Base-by-base conservation (phyloP, 345 rosid species). In the Psidium guajava region DNA sequence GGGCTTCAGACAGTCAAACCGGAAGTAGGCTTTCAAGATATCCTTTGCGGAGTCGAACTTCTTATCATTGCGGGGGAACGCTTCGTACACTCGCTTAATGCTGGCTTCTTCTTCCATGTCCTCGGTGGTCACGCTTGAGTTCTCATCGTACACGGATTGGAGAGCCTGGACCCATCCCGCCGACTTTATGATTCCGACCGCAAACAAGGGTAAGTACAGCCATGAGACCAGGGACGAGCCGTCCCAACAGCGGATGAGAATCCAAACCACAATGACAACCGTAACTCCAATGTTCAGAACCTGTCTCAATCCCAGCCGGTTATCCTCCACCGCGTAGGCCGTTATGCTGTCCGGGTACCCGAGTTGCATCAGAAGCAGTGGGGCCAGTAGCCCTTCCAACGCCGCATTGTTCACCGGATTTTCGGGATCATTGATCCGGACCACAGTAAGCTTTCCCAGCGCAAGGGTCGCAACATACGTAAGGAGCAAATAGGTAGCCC, bases 281-380 rank as follows among this genome's bases (percentile, higher is more conserved):
- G 21, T 61, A 3, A 83, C 56, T 7, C 84, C 84, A 15, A 83
- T 56, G 27, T 81, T 85, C 52, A 85, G 27, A n/a, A 85, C 28
- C 47, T 83, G 89, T 54, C 57, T 54, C 57, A 21, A 54, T 54
- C 57, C 81, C 89, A 88, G 73, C 42, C 84, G 64, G 53, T 85
- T 85, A 28, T 88, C 89, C 49, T 88, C 89, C 22, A 85, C 84
- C 27, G 89, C 47, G 24, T 83, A 88, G 50, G 89, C 87, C 9
- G 87, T 81, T 6, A 88, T 85, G 73, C 61, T 64, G 61, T 88
- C 87, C 11, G 87, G 87, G 36, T 85, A 73, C 24, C 87, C 87
- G 6, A 85, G 85, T 21, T 83, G 87, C 24, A 85, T 54, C 21
- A 88, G 82, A 47, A 88, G 86, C 54, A 88, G 15, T 1, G 89